These are phyloP conservation scores for Suillus americanus DNA, from an alignment of 768 basidiomycete species.

Conservation along the genomic window DNA sequence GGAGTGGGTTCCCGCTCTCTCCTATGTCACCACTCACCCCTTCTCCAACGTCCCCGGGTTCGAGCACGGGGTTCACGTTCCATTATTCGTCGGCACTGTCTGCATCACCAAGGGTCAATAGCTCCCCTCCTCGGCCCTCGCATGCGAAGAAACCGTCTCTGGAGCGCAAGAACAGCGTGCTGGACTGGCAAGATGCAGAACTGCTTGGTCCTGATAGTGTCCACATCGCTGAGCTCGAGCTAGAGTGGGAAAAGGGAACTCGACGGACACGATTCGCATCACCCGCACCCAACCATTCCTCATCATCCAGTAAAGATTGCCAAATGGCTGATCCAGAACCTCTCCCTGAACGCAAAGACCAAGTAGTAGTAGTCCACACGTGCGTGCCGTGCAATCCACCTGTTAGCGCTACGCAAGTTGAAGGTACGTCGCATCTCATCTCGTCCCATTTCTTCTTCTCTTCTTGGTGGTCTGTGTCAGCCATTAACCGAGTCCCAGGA, in stretches of 20 bases:
- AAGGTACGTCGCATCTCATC: constrained; percentile 47
- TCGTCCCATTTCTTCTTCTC: background rate
- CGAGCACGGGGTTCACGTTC: constrained; percentile 15
- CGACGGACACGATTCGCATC: constrained; percentile 12
- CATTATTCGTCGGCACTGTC: constrained; percentile 14
- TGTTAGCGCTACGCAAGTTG: constrained; percentile 66
- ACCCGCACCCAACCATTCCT: constrained; percentile 1
- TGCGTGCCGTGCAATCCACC: constrained; percentile 61
- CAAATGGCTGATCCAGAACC: background rate
- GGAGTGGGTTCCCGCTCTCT: constrained; percentile 11
- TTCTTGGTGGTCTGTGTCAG: background rate
- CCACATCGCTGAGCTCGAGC: constrained; percentile 42
- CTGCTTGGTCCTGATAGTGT: constrained; percentile 46
- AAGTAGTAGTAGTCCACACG: constrained; percentile 58
- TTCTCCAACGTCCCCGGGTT: constrained; percentile 15
- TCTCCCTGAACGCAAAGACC: background rate
- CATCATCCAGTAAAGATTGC: constrained; percentile 9
- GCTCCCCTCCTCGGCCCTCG: constrained; percentile 3
- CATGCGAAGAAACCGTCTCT: background rate
- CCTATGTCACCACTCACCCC: constrained; percentile 21
- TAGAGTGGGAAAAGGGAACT: constrained; percentile 28
- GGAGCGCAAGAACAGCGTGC: constrained; percentile 20
- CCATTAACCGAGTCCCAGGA: constrained; percentile 40
- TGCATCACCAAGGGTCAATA: constrained; percentile 3
- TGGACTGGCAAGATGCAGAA: constrained; percentile 45